Evolutionary conservation across 345 rosid genomes (phyloP).

Genomic region (Brassica nigra): DNA sequence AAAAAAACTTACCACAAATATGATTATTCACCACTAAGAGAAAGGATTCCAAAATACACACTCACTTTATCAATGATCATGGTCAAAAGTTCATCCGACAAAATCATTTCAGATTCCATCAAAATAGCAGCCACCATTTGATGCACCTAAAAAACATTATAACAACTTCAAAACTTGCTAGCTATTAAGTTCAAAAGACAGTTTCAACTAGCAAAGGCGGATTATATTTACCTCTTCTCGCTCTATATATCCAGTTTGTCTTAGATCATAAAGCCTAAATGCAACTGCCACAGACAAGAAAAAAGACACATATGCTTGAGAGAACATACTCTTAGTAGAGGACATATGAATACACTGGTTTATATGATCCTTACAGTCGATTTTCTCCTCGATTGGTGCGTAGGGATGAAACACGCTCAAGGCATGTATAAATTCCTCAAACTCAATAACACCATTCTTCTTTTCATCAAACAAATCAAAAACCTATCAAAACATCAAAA

Average conservation of each 20-base stretch:
- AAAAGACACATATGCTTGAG: not conserved
- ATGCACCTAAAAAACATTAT: constrained; percentile 57
- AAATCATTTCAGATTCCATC: constrained; percentile 37
- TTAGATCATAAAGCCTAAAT: constrained; percentile 79
- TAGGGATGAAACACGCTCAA: constrained; percentile 78
- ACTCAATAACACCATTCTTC: constrained; percentile 82
- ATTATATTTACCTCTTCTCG: constrained; percentile 68
- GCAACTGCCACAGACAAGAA: constrained; percentile 60
- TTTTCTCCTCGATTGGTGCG: constrained; percentile 74
- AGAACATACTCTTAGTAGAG: not conserved
- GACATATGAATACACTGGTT: not conserved
- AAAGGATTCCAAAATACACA: not conserved
- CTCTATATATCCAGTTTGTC: constrained; percentile 82
- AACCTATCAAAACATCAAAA: constrained; percentile 47
- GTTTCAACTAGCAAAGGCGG: not conserved
- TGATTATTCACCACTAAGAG: not conserved
- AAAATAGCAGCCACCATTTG: constrained; percentile 63
- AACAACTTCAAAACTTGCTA: not conserved
- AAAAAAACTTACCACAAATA: not conserved
- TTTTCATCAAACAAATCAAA: constrained; percentile 85
- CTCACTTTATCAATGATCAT: constrained; percentile 70
- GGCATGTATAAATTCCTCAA: constrained; percentile 79
- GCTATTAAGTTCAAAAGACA: not conserved
- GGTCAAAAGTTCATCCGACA: constrained; percentile 65
- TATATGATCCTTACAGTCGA: constrained; percentile 58